Base-by-base conservation (phyloP, 2,329 filamentous ascomycete genomes). In the Didymella glomerata region DNA sequence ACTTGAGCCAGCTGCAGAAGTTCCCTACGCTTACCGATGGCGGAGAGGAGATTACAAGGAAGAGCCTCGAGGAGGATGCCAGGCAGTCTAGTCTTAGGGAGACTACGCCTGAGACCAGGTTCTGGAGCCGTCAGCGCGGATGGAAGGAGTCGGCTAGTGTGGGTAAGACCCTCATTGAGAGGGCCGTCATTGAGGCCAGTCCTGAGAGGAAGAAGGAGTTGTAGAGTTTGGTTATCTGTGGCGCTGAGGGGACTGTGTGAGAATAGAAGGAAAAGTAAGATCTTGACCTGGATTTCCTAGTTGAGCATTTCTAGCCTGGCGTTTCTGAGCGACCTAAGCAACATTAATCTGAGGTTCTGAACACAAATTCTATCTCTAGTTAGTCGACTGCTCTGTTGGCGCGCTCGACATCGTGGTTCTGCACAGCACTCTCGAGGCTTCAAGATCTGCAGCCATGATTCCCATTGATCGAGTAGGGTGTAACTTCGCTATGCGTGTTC, bases 41-140 rank as follows among this genome's bases (percentile, higher is more conserved):
- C 14, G 79, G 79, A 24, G 81, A 79, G 16, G 86, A 86, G 71
- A 90, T 92, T 59, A 91, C 86, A 3, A 80, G 86, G 28, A 83
- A 81, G 62, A 83, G 81, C 6, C 79, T 93, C 1, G 90, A 93
- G 72, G 90, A 84, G 64, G 81, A 84, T 53, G 81, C 74, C 20
- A 75, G 75, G 46, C 68, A 68, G 68, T 71, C 66, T 16, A 83
- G 76, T 59, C 63, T 84, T 30, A 72, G 66, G 22, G 75, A 73
- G 27, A 76, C 76, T 11, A 81, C 79, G 32, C 73, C 77, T 0
- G 80, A 82, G 65, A 77, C 81, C 32, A 76, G 77, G 53, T 87
- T 87, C 63, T 87, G 85, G 85, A 72, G 73, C 2, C 72, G 81
- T 30, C 82, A 84, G 68, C 75, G 74, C 60, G 79, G 80, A 9